Base-by-base conservation (phyloP, 1,139 yeast genomes). In the Williopsis jadinii region DNA sequence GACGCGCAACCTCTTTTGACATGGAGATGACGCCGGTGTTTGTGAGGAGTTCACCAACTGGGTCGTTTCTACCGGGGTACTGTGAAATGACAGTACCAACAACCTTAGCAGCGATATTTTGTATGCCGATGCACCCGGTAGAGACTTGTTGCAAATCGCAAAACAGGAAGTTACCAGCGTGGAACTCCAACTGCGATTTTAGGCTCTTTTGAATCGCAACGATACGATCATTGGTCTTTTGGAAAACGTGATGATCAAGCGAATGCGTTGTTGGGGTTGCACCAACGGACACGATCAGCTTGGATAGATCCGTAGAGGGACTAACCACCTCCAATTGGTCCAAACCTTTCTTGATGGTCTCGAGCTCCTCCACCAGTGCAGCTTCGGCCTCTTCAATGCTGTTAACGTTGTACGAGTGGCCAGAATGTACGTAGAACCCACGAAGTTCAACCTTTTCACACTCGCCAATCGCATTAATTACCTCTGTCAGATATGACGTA, bases 221-320 rank as follows among this genome's bases (percentile, higher is more conserved):
- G 11, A 48, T 45, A 43, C 30, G 36, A 42, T 60, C 67, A 19
- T 48, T 49, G 11, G 44, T 32, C 29, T 45, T 37, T 15, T 40
- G 36, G 34, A 41, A 44, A 10, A 51, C 37, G 30, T 53, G 52
- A 24, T 50, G 53, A 43, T 66, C 68, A 3, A 84, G 67, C 0
- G 86, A 76, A 52, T 81, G 87, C 2, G 85, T 80, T 0, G 94
- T 84, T 35, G 94, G 94, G 0, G 95, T 83, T 1, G 94, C 88
- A 11, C 95, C 95, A 11, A 83, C 85, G n/a, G 64, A 62, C 3
- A 59, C 51, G 11, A 57, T 52, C 6, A 62, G 37, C 13, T 40
- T 42, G 4, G 59, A 38, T 19, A 57, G 53, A 39, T 63, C 59
- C 52, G 60, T 27, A 35, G 48, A 51, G 11, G 63, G 53, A 3